A percentile compares a stretch with the other conserved stretches of the same genome.
Evolutionary conservation across 768 basidiomycete genomes (phyloP).

Genomic region (Mycena capillaripes): DNA sequence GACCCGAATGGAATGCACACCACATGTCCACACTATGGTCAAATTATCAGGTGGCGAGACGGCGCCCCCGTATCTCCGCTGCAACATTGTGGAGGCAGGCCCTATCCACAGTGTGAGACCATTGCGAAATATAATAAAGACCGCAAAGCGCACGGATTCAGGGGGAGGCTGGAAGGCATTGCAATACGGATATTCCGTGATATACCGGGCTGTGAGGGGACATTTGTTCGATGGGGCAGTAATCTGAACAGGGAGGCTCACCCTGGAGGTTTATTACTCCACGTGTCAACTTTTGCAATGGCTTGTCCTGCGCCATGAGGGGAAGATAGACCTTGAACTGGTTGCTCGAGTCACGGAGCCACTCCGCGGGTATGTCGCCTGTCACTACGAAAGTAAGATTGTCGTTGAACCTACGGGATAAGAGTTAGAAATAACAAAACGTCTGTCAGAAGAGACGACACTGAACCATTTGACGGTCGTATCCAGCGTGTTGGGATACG

Average conservation of each 20-base stretch:
- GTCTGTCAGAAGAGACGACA: too few relatives aligned
- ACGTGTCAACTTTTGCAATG: slow-evolving; percentile 60
- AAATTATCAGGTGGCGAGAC: slow-evolving; percentile 57
- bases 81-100: slow-evolving; percentile 31
- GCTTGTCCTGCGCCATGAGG: slow-evolving; percentile 55
- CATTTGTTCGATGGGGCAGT: too few relatives aligned
- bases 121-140: slow-evolving; percentile 47
- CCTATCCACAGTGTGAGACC: slow-evolving; percentile 58
- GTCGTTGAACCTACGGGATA: too few relatives aligned
- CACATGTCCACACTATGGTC: slow-evolving; percentile 68
- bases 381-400: slow-evolving; percentile 70
- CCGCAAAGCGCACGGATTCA: slow-evolving; percentile 2
- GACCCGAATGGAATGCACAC: slow-evolving; percentile 47
- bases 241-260: background rate
- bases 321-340: slow-evolving; percentile 65
- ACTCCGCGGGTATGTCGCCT: slow-evolving; percentile 64
- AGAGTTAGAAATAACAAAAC: too few relatives aligned
- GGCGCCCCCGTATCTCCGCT: slow-evolving; percentile 24
- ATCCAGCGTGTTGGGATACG: slow-evolving; percentile 70
- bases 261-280: slow-evolving; percentile 68
- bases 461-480: slow-evolving; percentile 70
- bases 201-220: slow-evolving; percentile 25
- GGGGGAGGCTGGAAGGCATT: slow-evolving; percentile 37
- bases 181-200: slow-evolving; percentile 34
- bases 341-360: slow-evolving; percentile 70